Evolutionary conservation across 768 basidiomycete species (phyloP).

Genomic region (Hericium alpestre): DNA sequence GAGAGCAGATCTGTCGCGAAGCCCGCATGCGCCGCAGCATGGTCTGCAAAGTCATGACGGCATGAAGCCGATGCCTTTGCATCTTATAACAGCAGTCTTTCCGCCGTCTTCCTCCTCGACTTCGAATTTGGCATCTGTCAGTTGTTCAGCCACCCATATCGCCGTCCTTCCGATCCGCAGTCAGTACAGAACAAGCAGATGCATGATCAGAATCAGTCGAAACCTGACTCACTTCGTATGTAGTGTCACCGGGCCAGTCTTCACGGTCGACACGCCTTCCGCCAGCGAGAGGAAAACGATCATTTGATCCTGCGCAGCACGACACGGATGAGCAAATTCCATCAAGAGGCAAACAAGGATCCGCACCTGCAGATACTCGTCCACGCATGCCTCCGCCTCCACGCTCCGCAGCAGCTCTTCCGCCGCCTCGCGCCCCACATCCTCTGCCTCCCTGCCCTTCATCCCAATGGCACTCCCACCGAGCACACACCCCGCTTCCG

Average conservation of each 20-base stretch:
- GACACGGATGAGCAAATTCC: background rate
- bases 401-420: conserved; percentile 46
- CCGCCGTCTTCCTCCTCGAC: conserved; percentile 33
- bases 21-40: too few species aligned
- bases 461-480: conserved; percentile 59
- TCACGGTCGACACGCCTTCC: conserved; percentile 48
- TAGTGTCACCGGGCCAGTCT: conserved; percentile 45
- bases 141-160: conserved; percentile 60
- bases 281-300: conserved; percentile 71
- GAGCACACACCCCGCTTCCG: conserved; percentile 54
- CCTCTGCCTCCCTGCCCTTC: conserved; percentile 34
- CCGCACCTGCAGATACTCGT: conserved; percentile 49
- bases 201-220: background rate
- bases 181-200: background rate
- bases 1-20: too few species aligned
- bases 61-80: conserved; percentile 56
- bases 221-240: conserved; percentile 49
- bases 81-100: conserved; percentile 42
- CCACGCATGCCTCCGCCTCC: conserved; percentile 57
- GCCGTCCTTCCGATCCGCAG: conserved; percentile 36
- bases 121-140: conserved; percentile 58
- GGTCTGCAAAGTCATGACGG: conserved; percentile 5
- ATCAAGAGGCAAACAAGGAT: background rate
- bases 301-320: conserved; percentile 58
- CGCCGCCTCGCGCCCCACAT: conserved; percentile 53